Evolutionary conservation across 2,329 filamentous ascomycete genomes (phyloP).

Genomic region (Alternaria brassicicola): DNA sequence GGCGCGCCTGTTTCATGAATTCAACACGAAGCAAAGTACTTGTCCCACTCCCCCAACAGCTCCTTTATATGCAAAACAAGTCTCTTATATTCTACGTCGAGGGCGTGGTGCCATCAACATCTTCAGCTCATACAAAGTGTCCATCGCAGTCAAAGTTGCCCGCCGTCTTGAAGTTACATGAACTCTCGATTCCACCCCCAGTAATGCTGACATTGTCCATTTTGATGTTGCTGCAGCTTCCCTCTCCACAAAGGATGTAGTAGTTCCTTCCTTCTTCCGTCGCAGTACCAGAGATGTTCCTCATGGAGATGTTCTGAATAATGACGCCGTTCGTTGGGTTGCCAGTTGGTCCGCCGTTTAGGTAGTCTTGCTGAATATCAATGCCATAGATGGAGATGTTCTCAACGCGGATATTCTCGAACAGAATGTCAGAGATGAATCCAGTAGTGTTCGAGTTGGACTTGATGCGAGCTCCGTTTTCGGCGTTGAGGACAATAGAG

Average conservation of each 20-base stretch:
- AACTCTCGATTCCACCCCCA: slow-evolving; percentile 46
- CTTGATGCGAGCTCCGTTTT: slow-evolving; percentile 64
- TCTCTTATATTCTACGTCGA: no score
- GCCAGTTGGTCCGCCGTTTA: slow-evolving; percentile 52
- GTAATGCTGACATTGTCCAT: slow-evolving; percentile 53
- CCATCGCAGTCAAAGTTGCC: slow-evolving; percentile 38
- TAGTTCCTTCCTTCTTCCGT: slow-evolving; percentile 45
- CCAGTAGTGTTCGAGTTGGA: slow-evolving; percentile 58
- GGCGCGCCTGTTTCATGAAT: background rate
- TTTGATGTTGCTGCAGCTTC: slow-evolving; percentile 58
- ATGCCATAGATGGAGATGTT: slow-evolving; percentile 56
- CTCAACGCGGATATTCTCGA: slow-evolving; percentile 36
- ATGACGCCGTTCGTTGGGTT: slow-evolving; percentile 53
- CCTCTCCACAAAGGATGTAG: slow-evolving; percentile 61
- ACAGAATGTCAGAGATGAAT: slow-evolving; percentile 24
- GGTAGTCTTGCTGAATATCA: slow-evolving; percentile 58
- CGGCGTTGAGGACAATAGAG: slow-evolving; percentile 55
- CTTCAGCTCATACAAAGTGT: slow-evolving; percentile 2
- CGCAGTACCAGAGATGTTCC: slow-evolving; percentile 49
- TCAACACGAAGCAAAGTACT: background rate
- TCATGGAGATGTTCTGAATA: slow-evolving; percentile 51
- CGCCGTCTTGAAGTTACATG: slow-evolving; percentile 36
- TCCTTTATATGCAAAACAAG: no score
- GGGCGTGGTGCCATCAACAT: background rate
- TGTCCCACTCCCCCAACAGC: no score